Evolutionary conservation across 1,284 basidiomycete genomes (phyloP), one percentile per base, ranked within the genome.

Genomic region (Malassezia japonica): DNA sequence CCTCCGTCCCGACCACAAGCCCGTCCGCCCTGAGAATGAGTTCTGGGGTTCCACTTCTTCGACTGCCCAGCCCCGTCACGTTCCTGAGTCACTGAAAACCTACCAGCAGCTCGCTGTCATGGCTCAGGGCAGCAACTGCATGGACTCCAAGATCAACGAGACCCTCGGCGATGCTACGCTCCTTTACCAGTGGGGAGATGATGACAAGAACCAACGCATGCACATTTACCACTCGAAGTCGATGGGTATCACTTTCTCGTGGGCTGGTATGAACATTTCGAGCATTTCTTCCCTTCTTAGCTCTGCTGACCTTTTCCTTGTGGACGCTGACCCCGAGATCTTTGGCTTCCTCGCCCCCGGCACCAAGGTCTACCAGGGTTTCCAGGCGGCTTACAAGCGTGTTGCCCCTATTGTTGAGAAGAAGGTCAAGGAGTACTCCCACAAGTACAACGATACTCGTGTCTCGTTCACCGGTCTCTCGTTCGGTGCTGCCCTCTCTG

Each of bases 121-220:
- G 23, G 49, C 46, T 9, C 46, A 56, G 50, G 36, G 49, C 37
- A 38, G 41, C 6, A 54, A 56, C 50, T 56, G 55, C 24, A 20
- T 20, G 8, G 15, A 47, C 24, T 33, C 33, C 23, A 13, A 44
- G n/a, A 35, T 43, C 5, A 45, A 45, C 28, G 18, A 35, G 15
- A 40, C 25, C 6, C 20, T 53, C 18, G 46, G 46, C 25, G 46
- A 53, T 32, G 55, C 46, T 9, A 39, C 28, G 35, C 50, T 56
- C 5, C 45, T 56, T 1, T 52, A 34, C 16, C 38, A 18, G 9
- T 39, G 23, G 5, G 55, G 55, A 16, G 40, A 56, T 32, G 39
- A 37, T 25, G 34, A 56, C 40, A 27, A 23, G 13, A 34, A 56
- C 27, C 55, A 56, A 35, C 50, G 50, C 32, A 39, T 56, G 35